Evolutionary conservation across 129 eudicot species (phyloP), one percentile per base, ranked within the genome.

Genomic region (Tagetes patula): DNA sequence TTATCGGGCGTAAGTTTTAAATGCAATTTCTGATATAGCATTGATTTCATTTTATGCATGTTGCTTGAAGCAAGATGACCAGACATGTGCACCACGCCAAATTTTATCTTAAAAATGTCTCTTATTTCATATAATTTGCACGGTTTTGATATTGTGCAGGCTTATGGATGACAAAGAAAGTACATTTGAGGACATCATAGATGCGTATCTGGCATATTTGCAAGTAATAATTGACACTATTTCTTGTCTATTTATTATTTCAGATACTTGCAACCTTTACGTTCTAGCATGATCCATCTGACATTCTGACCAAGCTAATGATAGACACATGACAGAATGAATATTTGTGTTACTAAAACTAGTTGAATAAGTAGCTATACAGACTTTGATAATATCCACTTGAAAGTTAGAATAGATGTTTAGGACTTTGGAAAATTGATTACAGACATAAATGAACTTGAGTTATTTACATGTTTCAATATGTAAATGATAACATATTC

Each of bases 131-230:
- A 66, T 39, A 66, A 34, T 61, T 61, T 11, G 20, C 32, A 65
- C 4, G 73, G n/a, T 71, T 41, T n/a, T 66, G 43, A 31, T 69
- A 27, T 20, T 47, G 13, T 79, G 80, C 77, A 94, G 96, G 85
- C 76, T 85, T 81, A 85, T 86, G 91, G 87, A 67, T 41, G 85
- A 84, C 68, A 84, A 81, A 73, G 82, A 80, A 52, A 86, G 87
- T 81, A 83, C 91, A 20, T 86, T 90, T 42, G 97, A 94, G 82
- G 98, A 94, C 82, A 88, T 90, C 69, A 84, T 94, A 40, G 98
- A 94, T 85, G 88, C 95, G 14, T 94, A 90, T 88, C 75, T 94
- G 86, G 98, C 96, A 71, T 80, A 90, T 88, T 72, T 94, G 77
- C 98, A 94, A 77, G 98, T 93, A 84, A 61, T 76, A 95, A n/a